These are phyloP conservation scores for Euphorbia schlechtendalii DNA, from an alignment of 441 rosid species.

Conservation along the genomic window DNA sequence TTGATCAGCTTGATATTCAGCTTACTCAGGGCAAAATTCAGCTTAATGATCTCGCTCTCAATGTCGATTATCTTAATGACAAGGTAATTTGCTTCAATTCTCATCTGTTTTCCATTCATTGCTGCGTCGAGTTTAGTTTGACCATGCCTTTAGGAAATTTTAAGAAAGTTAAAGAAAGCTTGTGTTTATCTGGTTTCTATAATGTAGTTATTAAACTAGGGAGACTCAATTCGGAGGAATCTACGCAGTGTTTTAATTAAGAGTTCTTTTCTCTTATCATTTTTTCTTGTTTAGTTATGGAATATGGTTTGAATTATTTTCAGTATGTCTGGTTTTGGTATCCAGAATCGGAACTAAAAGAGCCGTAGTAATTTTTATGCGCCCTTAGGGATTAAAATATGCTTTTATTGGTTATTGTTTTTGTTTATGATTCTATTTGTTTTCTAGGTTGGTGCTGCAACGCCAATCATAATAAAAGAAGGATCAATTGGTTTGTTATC, in stretches of 20 bases:
- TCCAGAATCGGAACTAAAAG: neutral
- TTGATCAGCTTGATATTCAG: constrained; percentile 94
- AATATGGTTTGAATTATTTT: neutral
- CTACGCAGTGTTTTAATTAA: neutral
- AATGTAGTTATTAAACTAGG: neutral
- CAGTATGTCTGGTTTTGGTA: neutral
- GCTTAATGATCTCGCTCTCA: constrained; percentile 81
- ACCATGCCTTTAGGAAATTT: neutral
- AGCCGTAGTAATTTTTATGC: neutral
- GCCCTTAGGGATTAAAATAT: neutral
- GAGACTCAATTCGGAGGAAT: neutral
- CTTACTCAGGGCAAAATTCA: constrained; percentile 69
- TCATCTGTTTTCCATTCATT: neutral
- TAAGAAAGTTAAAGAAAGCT: too few species aligned
- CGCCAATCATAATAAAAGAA: constrained; percentile 70
- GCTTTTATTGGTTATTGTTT: neutral
- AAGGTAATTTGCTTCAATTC: constrained; percentile 37
- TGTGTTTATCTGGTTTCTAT: too few species aligned
- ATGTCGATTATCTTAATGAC: constrained; percentile 74
- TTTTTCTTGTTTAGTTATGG: neutral
- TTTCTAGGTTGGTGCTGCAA: constrained; percentile 56
- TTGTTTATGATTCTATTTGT: constrained; percentile 9
- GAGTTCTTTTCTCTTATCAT: neutral
- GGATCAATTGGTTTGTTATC: constrained; percentile 89
- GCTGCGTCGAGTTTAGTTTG: neutral